Percentiles rank a stretch among this genome's conserved stretches.
Conservation (phyloP, 2,329 filamentous ascomycete species). For the Aspergillus transmontanensis region DNA sequence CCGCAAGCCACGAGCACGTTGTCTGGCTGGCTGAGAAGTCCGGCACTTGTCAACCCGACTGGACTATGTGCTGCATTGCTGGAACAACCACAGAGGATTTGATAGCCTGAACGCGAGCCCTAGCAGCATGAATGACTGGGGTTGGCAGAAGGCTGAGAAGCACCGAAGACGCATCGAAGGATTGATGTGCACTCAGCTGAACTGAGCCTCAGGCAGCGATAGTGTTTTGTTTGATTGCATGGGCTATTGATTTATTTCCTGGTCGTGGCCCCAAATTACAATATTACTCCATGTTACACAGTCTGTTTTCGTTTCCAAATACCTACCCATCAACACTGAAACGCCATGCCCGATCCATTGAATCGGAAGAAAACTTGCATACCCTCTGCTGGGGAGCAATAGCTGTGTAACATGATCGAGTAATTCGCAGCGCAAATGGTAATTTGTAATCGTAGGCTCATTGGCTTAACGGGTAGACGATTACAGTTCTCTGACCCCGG, state of each 20-base stretch:
- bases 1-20: constrained; percentile 23
- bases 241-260: too few relatives aligned
- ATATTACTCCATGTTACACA: not conserved
- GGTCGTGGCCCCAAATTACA: not conserved
- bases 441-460: constrained; percentile 1
- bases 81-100: constrained; percentile 14
- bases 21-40: constrained; percentile 14
- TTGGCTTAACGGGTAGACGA: constrained; percentile 3
- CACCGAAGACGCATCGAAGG: constrained; percentile 38
- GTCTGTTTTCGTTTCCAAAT: not conserved
- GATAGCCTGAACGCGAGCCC: constrained; percentile 20
- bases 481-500: constrained; percentile 18
- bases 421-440: not conserved
- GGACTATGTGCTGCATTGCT: constrained; percentile 17
- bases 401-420: not conserved
- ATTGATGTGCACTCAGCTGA: constrained; percentile 17
- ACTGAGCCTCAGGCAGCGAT: constrained; percentile 11
- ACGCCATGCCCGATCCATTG: not conserved
- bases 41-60: constrained; percentile 11
- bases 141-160: constrained; percentile 17
- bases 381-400: not conserved
- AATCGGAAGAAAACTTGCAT: not conserved
- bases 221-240: not conserved
- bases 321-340: not conserved
- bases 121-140: constrained; percentile 7